Conservation (phyloP, 345 rosid species). For the Populus ilicifolia region DNA sequence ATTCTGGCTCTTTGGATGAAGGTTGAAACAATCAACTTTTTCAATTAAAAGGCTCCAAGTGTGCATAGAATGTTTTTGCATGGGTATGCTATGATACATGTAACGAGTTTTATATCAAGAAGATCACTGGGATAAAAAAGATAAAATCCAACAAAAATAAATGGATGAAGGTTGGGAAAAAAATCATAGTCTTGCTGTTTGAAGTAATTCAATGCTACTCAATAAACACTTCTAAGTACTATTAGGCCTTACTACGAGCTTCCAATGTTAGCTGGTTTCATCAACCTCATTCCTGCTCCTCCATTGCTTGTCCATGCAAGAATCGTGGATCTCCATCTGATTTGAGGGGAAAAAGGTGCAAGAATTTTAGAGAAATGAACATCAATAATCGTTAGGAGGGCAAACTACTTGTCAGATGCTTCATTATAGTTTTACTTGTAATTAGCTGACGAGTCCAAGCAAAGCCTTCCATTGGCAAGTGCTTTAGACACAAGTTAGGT, state of each 20-base stretch:
- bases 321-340: constrained; percentile 12
- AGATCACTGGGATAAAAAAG: background rate
- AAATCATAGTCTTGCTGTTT: background rate
- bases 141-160: background rate
- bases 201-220: background rate
- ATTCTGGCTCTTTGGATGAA: background rate
- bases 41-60: background rate
- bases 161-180: background rate
- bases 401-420: background rate
- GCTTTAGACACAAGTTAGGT: background rate
- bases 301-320: constrained; percentile 16
- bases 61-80: background rate
- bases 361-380: background rate
- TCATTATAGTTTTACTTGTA: background rate
- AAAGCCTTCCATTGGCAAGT: background rate
- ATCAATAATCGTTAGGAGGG: background rate
- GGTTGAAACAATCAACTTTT: background rate
- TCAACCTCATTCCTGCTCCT: constrained; percentile 8
- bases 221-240: background rate
- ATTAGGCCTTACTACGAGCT: background rate
- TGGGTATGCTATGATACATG: background rate
- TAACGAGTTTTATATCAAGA: background rate
- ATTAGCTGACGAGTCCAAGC: background rate
- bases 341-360: background rate
- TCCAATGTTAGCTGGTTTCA: background rate